Percentiles rank a stretch among this genome's conserved stretches.
Conservation (phyloP, 306 rosid genomes). For the Notholithocarpus densiflorus region DNA sequence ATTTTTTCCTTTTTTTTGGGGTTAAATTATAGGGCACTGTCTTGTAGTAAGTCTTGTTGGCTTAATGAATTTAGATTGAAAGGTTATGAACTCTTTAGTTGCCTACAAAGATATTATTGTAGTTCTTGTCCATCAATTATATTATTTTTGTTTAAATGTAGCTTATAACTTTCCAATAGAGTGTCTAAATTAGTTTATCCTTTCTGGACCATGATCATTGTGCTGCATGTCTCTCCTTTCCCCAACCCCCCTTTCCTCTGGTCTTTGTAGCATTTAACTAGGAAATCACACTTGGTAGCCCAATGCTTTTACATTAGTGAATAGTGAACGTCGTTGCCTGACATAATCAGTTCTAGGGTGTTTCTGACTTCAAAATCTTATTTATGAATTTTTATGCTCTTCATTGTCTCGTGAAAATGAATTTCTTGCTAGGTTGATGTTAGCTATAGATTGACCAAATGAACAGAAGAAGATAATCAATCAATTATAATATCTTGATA, state of each 20-base stretch:
- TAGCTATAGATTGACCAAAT: no score
- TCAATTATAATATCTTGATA: no score
- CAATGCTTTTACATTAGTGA: neutral
- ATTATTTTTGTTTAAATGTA: neutral
- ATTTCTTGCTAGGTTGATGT: no score
- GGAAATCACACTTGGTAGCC: neutral
- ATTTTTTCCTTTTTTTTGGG: neutral
- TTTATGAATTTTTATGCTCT: no score
- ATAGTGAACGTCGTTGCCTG: neutral
- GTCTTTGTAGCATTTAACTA: neutral
- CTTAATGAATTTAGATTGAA: neutral
- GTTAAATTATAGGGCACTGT: neutral
- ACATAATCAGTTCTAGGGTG: no score
- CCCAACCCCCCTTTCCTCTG: no score
- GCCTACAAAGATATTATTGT: neutral
- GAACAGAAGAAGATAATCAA: no score
- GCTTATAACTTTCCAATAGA: neutral
- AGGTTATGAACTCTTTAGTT: neutral
- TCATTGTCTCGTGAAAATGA: no score
- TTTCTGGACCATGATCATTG: neutral
- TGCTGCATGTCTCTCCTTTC: neutral
- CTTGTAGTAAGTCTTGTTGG: neutral
- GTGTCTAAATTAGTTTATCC: neutral
- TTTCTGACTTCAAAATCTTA: no score
- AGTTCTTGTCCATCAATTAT: neutral